phyloP scores from a whole-genome alignment of 371 early-diverging fungal species.

The Zychaea mexicana region DNA sequence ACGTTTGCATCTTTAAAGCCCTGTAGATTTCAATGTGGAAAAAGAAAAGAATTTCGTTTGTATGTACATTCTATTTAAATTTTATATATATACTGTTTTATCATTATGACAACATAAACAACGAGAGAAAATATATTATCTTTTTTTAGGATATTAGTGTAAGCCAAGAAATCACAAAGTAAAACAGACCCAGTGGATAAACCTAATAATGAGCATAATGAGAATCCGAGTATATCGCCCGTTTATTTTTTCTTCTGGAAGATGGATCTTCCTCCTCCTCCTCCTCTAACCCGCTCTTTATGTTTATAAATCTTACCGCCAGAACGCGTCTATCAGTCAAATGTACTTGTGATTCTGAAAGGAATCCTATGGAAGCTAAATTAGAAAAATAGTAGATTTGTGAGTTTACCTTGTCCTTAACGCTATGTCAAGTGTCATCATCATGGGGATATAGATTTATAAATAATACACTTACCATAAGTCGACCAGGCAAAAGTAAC shows the following conservation, averaged over 20 bases:
- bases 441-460: too few species aligned
- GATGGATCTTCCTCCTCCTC: too few species aligned
- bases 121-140: not conserved
- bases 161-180: conserved; percentile 1
- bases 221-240: not conserved
- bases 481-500: conserved; percentile 86
- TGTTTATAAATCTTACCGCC: conserved; percentile 54
- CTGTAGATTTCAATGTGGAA: not conserved
- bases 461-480: conserved; percentile 71
- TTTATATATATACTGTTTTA: too few species aligned
- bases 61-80: not conserved
- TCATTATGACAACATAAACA: too few species aligned
- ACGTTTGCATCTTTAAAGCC: not conserved
- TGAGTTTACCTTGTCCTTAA: too few species aligned
- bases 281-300: not conserved
- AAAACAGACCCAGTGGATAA: not conserved
- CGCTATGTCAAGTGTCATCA: too few species aligned
- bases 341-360: conserved; percentile 1
- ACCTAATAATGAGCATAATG: not conserved
- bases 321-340: conserved; percentile 28
- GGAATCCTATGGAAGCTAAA: conserved; percentile 9
- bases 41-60: not conserved
- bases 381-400: not conserved
- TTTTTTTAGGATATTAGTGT: not conserved
- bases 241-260: too few species aligned